Base-by-base conservation (phyloP, 495 filamentous ascomycete genomes). In the Aspergillus cristatus region DNA sequence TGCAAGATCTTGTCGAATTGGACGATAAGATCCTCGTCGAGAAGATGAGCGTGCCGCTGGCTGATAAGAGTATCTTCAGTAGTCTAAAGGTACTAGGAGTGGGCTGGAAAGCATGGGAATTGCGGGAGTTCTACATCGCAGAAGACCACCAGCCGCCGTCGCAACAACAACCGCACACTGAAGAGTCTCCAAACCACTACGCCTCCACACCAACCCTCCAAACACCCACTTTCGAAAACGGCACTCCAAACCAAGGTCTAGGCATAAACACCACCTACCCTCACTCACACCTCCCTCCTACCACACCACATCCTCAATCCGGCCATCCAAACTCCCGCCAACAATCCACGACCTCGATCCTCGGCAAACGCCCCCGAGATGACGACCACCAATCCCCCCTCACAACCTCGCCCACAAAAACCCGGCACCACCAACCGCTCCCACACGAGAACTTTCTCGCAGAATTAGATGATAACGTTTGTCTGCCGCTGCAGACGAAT, bases 61-160 rank as follows among this genome's bases (percentile, higher is more conserved):
- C 55, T 2, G 55, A 70, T 32, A 48, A 57, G 37, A 43, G 62
- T 11, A 37, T 62, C 7, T 63, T 53, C 32, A 50, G 51, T 11
- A 55, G 48, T 14, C 37, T 70, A 13, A 59, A 62, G 38, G 38
- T 70, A 10, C 11, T 67, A 13, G 61, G 62, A 7, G 35, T 70
- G 34, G 65, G 62, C 34, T 58, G 57, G 43, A 67, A 67, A 30
- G 55, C 50, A 1, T 67, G 59, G 32, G 49, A 61, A 29, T 44
- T 70, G 0, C 52, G 53, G 5, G 58, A 55, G 11, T 60, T 56
- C 39, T 68, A 65, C 36, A 60, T 58, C 22, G 38, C 35, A 1
- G 42, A 24, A 24, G 20, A 24, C 43, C 38, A 11, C 39, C 33
- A 8, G 35, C 28, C n/a, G 24, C 41, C 18, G 28, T 30, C 28